A percentile compares a stretch with the other conserved stretches of the same genome.
These are phyloP conservation scores for Aspergillus wentii DNA, from an alignment of 495 filamentous ascomycete genomes.

Conservation along the genomic window DNA sequence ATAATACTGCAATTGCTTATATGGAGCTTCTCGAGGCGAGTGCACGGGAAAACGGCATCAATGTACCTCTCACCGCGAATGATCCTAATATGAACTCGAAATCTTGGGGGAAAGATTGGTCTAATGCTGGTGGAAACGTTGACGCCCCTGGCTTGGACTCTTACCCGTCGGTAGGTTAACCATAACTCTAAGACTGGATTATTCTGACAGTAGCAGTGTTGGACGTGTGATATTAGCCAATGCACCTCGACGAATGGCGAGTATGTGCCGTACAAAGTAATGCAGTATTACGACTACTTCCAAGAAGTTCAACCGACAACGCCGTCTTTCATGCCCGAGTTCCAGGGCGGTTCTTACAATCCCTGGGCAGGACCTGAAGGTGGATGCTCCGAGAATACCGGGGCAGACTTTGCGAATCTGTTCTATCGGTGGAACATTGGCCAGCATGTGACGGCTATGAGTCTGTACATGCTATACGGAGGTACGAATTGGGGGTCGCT, in stretches of 20 bases:
- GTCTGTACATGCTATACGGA: slow-evolving; percentile 57
- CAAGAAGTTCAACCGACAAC: slow-evolving; percentile 44
- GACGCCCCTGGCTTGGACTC: slow-evolving; percentile 54
- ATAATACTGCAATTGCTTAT: slow-evolving; percentile 44
- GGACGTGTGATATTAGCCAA: slow-evolving; percentile 53
- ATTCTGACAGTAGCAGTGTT: slow-evolving; percentile 33
- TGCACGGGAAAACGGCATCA: slow-evolving; percentile 48
- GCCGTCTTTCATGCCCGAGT: slow-evolving; percentile 57
- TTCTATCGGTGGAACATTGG: slow-evolving; percentile 56
- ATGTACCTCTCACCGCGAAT: slow-evolving; percentile 50
- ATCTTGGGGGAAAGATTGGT: slow-evolving; percentile 53
- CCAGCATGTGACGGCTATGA: slow-evolving; percentile 48
- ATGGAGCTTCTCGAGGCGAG: slow-evolving; percentile 50
- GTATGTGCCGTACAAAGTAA: slow-evolving; percentile 46
- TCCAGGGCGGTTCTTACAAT: slow-evolving; percentile 60
- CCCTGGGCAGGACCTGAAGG: slow-evolving; percentile 57
- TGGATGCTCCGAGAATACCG: slow-evolving; percentile 39
- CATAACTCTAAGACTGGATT: background rate
- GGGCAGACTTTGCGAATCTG: slow-evolving; percentile 52
- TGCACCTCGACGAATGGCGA: slow-evolving; percentile 52
- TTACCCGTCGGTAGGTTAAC: slow-evolving; percentile 45
- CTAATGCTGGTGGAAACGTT: slow-evolving; percentile 49
- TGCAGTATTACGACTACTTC: slow-evolving; percentile 54
- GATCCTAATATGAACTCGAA: slow-evolving; percentile 47
- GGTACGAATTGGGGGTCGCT: slow-evolving; percentile 54